These are phyloP conservation scores for Rhododendron kiyosumense DNA, from an alignment of 148 eudicot species.

Conservation along the genomic window DNA sequence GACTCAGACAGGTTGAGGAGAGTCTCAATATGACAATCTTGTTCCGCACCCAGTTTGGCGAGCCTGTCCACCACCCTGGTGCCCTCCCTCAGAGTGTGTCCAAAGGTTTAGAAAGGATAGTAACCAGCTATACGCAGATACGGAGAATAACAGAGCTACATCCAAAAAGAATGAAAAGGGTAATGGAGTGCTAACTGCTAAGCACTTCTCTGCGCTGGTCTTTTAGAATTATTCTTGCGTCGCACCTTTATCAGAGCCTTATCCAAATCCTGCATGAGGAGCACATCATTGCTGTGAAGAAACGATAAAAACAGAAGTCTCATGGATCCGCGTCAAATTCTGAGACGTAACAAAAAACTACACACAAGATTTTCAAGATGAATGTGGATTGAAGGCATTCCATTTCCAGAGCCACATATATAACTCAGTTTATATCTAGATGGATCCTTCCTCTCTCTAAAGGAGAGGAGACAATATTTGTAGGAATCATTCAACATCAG, in stretches of 20 bases:
- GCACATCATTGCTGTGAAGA: not conserved
- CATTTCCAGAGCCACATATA: not conserved
- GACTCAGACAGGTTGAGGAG: no score
- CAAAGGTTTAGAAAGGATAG: no score
- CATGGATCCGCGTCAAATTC: not conserved
- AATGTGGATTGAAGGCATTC: not conserved
- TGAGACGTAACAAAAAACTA: not conserved
- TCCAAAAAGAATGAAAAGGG: not conserved
- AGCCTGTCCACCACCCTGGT: no score
- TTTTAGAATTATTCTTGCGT: conserved; percentile 73
- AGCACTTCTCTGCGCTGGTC: conserved; percentile 30
- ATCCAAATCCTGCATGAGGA: conserved; percentile 50
- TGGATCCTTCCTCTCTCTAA: not conserved
- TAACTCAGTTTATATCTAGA: no score
- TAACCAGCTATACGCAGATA: no score
- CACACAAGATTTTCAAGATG: not conserved
- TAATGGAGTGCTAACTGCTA: conserved; percentile 8
- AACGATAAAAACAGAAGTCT: not conserved
- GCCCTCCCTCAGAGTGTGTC: no score
- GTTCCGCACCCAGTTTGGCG: no score
- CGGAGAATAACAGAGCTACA: no score
- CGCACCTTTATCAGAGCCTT: conserved; percentile 68
- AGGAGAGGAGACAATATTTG: no score
- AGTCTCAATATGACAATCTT: no score
- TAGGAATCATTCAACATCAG: not conserved